Base-by-base conservation (phyloP, 2,329 filamentous ascomycete genomes). In the Verticillium longisporum region DNA sequence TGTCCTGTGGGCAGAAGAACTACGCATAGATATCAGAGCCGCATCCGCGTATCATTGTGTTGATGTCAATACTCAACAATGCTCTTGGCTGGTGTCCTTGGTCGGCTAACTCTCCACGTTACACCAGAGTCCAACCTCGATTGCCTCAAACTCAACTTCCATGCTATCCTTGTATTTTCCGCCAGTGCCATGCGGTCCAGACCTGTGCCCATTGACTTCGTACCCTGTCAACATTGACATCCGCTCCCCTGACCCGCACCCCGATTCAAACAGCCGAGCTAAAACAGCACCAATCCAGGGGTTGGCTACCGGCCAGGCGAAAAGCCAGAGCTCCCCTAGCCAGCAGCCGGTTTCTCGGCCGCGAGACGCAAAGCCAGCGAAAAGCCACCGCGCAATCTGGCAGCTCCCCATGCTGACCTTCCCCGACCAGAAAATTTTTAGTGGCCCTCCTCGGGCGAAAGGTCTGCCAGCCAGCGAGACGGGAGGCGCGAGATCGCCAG, bases 221-320 rank as follows among this genome's bases (percentile, higher is more conserved):
- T 3, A 14, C 56, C 56, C 36, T 58, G 56, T 58, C 38, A 15
- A 26, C 6, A 58, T 45, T 6, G 14, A 18, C 32, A 45, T 38
- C 56, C 56, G 56, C 56, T 58, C 56, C 56, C 38, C 56, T 50
- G 56, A 33, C 56, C 56, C 56, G 56, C 56, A 38, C 37, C 31
- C 37, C 56, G 37, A 41, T 57, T 58, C 56, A 58, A 50, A 58
- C 56, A 58, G 38, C 56, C 56, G 56, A 58, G 56, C 56, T 58
- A 58, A 50, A 58, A 58, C 37, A 58, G 56, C 56, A 58, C 41
- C 31, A 45, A 41, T 45, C 56, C 56, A 58, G 56, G 56, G 56
- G 56, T 41, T 26, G 36, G 50, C 32, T 58, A 38, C 56, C 56
- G 56, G 32, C 14, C 21, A 33, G 26, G 56, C 41, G 26, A 26